Conservation (phyloP, 2,329 filamentous ascomycete genomes). For the Aaosphaeria arxii region DNA sequence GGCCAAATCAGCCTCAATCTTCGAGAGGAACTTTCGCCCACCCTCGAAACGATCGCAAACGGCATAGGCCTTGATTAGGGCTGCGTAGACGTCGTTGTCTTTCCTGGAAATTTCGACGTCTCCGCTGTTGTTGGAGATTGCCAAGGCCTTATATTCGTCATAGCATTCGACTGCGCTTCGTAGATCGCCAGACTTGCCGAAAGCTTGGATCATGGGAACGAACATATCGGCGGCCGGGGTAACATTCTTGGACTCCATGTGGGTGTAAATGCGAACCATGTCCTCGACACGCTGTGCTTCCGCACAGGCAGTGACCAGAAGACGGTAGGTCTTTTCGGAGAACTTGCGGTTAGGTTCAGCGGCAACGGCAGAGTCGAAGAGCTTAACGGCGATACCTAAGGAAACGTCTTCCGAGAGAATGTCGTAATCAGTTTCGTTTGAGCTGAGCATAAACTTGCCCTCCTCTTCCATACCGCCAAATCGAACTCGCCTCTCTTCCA, state of each 20-base stretch:
- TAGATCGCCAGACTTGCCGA: conserved; percentile 76
- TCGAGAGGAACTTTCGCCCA: conserved; percentile 80
- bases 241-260: conserved; percentile 79
- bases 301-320: conserved; percentile 84
- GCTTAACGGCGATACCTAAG: conserved; percentile 76
- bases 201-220: conserved; percentile 92
- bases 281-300: conserved; percentile 76
- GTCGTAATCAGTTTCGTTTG: conserved; percentile 80
- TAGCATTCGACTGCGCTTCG: conserved; percentile 90
- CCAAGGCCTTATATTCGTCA: conserved; percentile 86
- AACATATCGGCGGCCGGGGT: conserved; percentile 79
- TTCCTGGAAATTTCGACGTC: conserved; percentile 65
- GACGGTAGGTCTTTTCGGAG: conserved; percentile 77
- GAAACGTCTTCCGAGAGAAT: conserved; percentile 86
- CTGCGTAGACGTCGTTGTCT: conserved; percentile 82
- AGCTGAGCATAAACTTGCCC: conserved; percentile 84
- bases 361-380: conserved; percentile 75
- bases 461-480: conserved; percentile 83
- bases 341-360: conserved; percentile 62
- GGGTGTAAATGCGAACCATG: conserved; percentile 86
- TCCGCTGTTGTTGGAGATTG: conserved; percentile 79
- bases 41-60: conserved; percentile 76
- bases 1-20: conserved; percentile 62
- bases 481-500: conserved; percentile 79
- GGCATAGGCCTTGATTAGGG: conserved; percentile 88